A percentile compares a stretch with the other conserved stretches of the same genome.
These are phyloP conservation scores for Populus deltoides DNA, from an alignment of 345 rosid species.

Conservation along the genomic window DNA sequence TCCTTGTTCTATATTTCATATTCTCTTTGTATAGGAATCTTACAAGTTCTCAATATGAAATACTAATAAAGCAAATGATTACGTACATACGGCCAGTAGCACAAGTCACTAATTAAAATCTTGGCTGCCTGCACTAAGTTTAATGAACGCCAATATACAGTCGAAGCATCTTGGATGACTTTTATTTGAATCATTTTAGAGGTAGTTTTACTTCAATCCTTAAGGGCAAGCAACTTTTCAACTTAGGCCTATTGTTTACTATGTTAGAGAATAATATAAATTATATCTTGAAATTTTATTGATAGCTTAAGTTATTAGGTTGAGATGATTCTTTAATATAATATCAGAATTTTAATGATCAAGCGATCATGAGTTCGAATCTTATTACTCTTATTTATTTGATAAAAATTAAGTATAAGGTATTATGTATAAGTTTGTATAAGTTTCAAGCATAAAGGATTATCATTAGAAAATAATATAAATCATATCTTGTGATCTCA, in stretches of 20 bases:
- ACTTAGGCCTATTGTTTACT: too few species aligned
- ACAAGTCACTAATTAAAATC: conserved; percentile 24
- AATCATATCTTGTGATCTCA: too few species aligned
- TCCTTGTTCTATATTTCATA: conserved; percentile 19
- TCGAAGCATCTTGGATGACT: too few species aligned
- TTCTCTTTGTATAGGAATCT: conserved; percentile 15
- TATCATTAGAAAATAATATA: too few species aligned
- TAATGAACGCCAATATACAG: too few species aligned
- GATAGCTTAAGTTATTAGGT: too few species aligned
- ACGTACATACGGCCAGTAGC: conserved; percentile 3
- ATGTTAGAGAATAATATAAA: too few species aligned
- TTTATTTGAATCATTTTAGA: too few species aligned
- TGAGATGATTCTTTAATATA: accelerated
- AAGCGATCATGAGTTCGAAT: accelerated
- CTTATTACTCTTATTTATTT: accelerated
- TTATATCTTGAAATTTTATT: too few species aligned
- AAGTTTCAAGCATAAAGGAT: accelerated
- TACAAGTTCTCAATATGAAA: background rate
- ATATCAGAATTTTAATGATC: accelerated
- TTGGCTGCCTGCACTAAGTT: background rate
- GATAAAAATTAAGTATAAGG: too few species aligned
- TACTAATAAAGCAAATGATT: conserved; percentile 14
- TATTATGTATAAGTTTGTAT: accelerated
- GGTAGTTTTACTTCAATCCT: too few species aligned
- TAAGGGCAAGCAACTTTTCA: too few species aligned